Evolutionary conservation across 2,329 filamentous ascomycete genomes (phyloP).

Genomic region (Xylariaceae sp.): DNA sequence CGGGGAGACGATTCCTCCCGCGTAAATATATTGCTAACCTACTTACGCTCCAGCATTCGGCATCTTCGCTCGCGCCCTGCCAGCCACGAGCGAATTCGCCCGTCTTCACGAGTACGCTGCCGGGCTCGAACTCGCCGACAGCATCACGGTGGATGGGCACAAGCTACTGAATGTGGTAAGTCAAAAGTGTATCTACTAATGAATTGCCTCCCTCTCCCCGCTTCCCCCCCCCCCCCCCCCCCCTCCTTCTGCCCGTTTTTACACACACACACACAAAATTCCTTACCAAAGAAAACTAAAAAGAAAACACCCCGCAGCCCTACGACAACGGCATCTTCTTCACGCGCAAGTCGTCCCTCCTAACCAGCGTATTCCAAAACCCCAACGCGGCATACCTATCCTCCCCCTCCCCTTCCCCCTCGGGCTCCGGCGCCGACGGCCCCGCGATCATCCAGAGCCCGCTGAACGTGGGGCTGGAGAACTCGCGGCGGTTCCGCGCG

Average conservation of each 20-base stretch:
- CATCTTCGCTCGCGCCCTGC: conserved; percentile 72
- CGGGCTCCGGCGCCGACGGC: conserved; percentile 42
- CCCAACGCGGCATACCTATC: conserved; percentile 81
- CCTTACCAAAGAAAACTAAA: background rate
- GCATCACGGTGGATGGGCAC: conserved; percentile 83
- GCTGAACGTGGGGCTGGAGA: conserved; percentile 85
- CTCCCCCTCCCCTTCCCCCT: no score
- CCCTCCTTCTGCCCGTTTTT: background rate
- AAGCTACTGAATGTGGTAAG: conserved; percentile 87
- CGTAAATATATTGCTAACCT: background rate
- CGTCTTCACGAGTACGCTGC: conserved; percentile 52
- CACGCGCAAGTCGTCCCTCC: conserved; percentile 62
- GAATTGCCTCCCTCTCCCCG: background rate
- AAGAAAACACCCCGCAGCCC: conserved; percentile 63
- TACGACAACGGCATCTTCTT: conserved; percentile 94
- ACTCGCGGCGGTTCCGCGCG: conserved; percentile 87
- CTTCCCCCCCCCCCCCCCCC: background rate
- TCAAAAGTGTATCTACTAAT: no score
- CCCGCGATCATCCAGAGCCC: conserved; percentile 68
- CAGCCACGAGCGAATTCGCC: conserved; percentile 58
- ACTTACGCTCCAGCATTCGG: conserved; percentile 67
- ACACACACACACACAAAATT: conserved; percentile 10
- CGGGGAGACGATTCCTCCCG: background rate
- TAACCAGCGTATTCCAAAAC: conserved; percentile 74
- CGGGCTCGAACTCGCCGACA: conserved; percentile 81